Evolutionary conservation across 805 yeast genomes (phyloP).

Genomic region (Cyberlindnera mississippiensis): DNA sequence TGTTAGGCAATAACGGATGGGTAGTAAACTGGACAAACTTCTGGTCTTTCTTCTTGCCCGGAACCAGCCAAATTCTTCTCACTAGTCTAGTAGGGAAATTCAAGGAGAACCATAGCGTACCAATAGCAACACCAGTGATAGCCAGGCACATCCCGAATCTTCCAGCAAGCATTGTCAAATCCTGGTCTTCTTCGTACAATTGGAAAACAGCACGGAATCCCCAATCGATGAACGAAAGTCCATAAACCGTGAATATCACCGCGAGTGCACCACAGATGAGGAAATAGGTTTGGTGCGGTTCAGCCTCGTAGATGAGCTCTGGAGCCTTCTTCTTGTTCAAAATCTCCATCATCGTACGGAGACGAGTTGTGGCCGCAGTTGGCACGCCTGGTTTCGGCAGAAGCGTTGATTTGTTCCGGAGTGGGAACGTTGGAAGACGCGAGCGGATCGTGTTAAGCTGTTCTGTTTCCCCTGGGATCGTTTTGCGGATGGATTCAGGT

Average conservation of each 20-base stretch:
- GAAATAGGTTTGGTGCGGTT: constrained; percentile 76
- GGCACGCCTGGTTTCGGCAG: constrained; percentile 79
- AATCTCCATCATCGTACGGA: constrained; percentile 58
- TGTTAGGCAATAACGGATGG: constrained; percentile 72
- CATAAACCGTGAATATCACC: constrained; percentile 65
- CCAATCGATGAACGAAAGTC: constrained; percentile 55
- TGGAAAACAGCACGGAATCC: constrained; percentile 47
- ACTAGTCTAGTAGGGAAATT: constrained; percentile 66
- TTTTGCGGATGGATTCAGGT: constrained; percentile 22
- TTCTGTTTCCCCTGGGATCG: constrained; percentile 27
- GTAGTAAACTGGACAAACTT: constrained; percentile 53
- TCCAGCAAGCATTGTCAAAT: constrained; percentile 31
- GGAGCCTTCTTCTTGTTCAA: constrained; percentile 55
- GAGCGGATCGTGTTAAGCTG: constrained; percentile 43
- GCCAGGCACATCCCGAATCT: constrained; percentile 38
- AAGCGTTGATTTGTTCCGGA: constrained; percentile 65
- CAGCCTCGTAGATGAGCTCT: constrained; percentile 77
- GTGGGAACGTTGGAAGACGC: constrained; percentile 62
- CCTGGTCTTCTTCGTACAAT: constrained; percentile 50
- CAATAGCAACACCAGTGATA: constrained; percentile 38
- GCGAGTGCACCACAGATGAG: constrained; percentile 66
- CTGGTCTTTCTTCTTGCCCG: constrained; percentile 42
- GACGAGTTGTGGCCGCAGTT: constrained; percentile 40
- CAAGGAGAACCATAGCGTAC: constrained; percentile 31
- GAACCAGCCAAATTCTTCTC: constrained; percentile 73